These are phyloP conservation scores for Coix lacrymajobi DNA, from an alignment of 176 grass and related monocot genomes.

Conservation along the genomic window DNA sequence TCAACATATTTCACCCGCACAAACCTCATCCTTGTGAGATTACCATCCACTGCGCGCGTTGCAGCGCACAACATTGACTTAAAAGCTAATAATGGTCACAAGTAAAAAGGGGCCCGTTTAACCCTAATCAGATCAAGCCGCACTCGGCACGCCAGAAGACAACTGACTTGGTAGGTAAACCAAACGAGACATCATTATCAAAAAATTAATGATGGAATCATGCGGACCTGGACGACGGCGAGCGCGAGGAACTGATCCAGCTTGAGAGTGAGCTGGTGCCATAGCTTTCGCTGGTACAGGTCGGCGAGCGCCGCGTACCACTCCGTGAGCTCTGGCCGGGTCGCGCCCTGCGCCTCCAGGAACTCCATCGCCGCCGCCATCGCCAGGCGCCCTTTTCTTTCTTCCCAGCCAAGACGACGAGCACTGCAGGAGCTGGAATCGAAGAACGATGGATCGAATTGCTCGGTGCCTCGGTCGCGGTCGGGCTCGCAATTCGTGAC, in stretches of 20 bases:
- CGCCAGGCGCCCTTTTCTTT: slow-evolving; percentile 1
- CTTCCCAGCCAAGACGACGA: slow-evolving; percentile 34
- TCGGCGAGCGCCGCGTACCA: slow-evolving; percentile 69
- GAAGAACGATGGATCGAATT: neutral
- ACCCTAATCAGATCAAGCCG: slow-evolving; percentile 5
- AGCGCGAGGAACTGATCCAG: slow-evolving; percentile 87
- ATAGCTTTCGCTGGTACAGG: slow-evolving; percentile 76
- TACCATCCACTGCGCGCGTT: neutral
- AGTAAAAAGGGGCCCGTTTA: neutral
- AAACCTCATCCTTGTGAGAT: neutral
- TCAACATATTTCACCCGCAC: neutral
- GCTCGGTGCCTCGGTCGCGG: neutral
- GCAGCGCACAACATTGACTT: neutral
- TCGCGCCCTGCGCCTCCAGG: slow-evolving; percentile 63
- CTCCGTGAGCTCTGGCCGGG: slow-evolving; percentile 64
- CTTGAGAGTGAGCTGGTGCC: slow-evolving; percentile 91
- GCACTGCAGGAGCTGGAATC: neutral
- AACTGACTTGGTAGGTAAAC: neutral
- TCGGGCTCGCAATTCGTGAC: neutral
- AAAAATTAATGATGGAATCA: neutral
- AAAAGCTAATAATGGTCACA: no score
- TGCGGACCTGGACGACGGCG: slow-evolving; percentile 57
- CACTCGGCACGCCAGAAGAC: neutral
- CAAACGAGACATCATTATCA: neutral
- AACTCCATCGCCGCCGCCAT: slow-evolving; percentile 55